Evolutionary conservation across 148 eudicot genomes (phyloP).

Genomic region (Fagopyrum tataricum): DNA sequence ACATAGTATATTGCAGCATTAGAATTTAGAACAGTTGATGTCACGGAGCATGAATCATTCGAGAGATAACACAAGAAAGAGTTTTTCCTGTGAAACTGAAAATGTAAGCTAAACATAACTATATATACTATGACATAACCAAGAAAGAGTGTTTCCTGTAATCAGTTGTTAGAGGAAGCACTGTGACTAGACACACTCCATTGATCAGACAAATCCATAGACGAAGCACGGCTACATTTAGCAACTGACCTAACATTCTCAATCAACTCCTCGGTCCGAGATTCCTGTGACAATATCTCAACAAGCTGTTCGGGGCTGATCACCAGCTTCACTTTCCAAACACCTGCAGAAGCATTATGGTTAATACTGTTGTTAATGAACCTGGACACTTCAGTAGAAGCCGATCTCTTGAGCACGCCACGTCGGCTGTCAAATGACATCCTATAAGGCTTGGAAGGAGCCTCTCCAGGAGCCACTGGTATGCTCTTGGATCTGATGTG

Average conservation of each 20-base stretch:
- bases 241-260: constrained; percentile 85
- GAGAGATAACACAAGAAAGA: neutral
- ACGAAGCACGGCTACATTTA: constrained; percentile 39
- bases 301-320: constrained; percentile 60
- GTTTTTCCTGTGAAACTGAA: neutral
- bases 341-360: constrained; percentile 23
- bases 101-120: neutral
- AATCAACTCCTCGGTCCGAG: constrained; percentile 59
- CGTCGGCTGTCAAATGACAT: constrained; percentile 51
- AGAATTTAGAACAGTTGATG: neutral
- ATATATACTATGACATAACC: neutral
- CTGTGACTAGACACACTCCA: constrained; percentile 64
- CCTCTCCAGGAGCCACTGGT: constrained; percentile 21
- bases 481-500: constrained; percentile 72
- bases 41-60: neutral
- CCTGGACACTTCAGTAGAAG: constrained; percentile 1
- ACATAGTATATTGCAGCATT: neutral
- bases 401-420: constrained; percentile 34
- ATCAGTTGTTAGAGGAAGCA: constrained; percentile 27
- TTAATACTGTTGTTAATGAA: constrained; percentile 21
- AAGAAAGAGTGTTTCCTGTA: neutral
- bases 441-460: constrained; percentile 34
- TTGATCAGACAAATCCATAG: constrained; percentile 54
- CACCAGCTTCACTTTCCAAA: constrained; percentile 91
- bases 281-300: constrained; percentile 69